A percentile compares a stretch with the other conserved stretches of the same genome.
phyloP scores from a whole-genome alignment of 805 yeast genomes.

The Barnettozyma populi region DNA sequence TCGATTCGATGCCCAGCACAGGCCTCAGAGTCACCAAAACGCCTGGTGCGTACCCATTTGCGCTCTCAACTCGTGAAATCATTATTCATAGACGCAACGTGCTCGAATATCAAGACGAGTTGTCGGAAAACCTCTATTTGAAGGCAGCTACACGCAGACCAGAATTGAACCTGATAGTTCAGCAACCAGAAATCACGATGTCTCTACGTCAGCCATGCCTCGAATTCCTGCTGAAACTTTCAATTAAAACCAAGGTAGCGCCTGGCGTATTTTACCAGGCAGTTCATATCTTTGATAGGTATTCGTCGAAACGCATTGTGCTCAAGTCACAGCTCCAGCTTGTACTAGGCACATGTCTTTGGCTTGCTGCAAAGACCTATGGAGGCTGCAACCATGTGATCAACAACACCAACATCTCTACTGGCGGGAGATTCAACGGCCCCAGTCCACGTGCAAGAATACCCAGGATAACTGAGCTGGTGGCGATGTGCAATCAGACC shows the following conservation, averaged over 20 bases:
- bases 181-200: constrained; percentile 84
- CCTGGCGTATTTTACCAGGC: constrained; percentile 65
- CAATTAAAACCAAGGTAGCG: constrained; percentile 58
- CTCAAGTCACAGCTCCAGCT: constrained; percentile 82
- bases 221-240: constrained; percentile 72
- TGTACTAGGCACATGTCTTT: constrained; percentile 84
- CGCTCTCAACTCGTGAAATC: constrained; percentile 45
- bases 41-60: constrained; percentile 47
- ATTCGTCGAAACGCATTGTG: constrained; percentile 83
- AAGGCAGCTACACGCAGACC: constrained; percentile 41
- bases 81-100: constrained; percentile 39
- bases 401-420: constrained; percentile 40
- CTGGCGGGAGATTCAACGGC: constrained; percentile 58
- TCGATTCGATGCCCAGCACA: constrained; percentile 15
- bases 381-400: constrained; percentile 70
- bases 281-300: constrained; percentile 78
- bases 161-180: constrained; percentile 59
- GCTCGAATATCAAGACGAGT: constrained; percentile 49
- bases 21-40: constrained; percentile 36
- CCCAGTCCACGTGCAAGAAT: constrained; percentile 72
- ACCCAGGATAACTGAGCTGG: constrained; percentile 68
- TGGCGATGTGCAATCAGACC: constrained; percentile 64
- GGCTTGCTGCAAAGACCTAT: constrained; percentile 86
- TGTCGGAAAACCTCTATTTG: constrained; percentile 35
- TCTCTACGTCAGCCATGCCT: constrained; percentile 67